Evolutionary conservation across 2,329 filamentous ascomycete species (phyloP), one percentile per base, ranked within the genome.

Genomic region (Capronia americana): DNA sequence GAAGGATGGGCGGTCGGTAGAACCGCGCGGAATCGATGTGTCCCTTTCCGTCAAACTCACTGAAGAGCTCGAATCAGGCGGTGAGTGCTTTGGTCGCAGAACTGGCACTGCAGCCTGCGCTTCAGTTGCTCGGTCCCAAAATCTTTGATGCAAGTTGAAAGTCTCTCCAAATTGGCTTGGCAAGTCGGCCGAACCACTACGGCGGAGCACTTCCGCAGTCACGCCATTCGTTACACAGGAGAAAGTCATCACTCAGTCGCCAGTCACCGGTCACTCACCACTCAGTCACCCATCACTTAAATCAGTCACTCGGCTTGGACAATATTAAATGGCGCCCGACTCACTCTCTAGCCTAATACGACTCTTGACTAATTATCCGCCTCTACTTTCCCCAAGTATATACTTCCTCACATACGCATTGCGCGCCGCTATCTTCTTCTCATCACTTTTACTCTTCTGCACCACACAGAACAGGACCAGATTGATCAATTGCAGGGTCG

Each of bases 321-420:
- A 34, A 3, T 12, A n/a, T n/a, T n/a, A 34, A 12, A 34, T 34
- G 11, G 12, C 32, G 4, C 17, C 38, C 5, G 8, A n/a, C 5
- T 44, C 38, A 44, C 17, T 51, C 46, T 11, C 4, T 24, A 3
- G 2, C 26, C 38, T 17, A n/a, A n/a, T n/a, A 57, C 34, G 24
- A 17, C 28, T 59, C 57, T 24, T 60, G 44, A 24, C 17, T 32
- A 11, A 46, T 46, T 20, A 32, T 28, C 34, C 12, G 14, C 38
- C 12, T 32, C 51, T 14, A 46, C 24, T 12, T 48, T 51, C 6
- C 60, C 60, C 1, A 46, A 46, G 38, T 11, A 63, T 44, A 32
- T 56, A 34, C 28, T 50, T 63, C n/a, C 53, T 63, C 17, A 32
- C 51, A 32, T 44, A 48, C n/a, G 38, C 41, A 48, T 63, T 57